phyloP scores from a whole-genome alignment of 768 basidiomycete species.

The Trametes coccinea region DNA sequence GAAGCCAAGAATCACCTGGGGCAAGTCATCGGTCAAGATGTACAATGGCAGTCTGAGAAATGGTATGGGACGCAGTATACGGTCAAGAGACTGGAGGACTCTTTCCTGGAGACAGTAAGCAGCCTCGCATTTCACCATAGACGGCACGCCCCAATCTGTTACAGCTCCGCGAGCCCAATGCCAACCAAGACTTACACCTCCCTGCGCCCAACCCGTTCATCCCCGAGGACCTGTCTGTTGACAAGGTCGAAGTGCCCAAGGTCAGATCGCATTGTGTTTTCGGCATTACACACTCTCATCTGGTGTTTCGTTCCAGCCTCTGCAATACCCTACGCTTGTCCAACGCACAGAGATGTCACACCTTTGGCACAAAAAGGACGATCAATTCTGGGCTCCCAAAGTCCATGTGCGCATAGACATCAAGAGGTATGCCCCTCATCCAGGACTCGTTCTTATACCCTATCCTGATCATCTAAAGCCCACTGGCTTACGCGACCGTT shows the following conservation, averaged over 20 bases:
- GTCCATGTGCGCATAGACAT: conserved; percentile 41
- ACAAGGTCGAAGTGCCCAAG: conserved; percentile 37
- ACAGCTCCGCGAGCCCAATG: conserved; percentile 24
- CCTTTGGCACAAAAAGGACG: conserved; percentile 61
- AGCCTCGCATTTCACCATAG: not conserved
- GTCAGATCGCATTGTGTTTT: conserved; percentile 7
- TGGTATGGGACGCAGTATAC: conserved; percentile 55
- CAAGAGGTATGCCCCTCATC: conserved; percentile 32
- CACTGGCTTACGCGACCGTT: conserved; percentile 34
- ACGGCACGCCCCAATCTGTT: conserved; percentile 2
- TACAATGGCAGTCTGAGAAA: conserved; percentile 40
- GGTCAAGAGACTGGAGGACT: conserved; percentile 33
- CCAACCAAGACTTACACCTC: conserved; percentile 37
- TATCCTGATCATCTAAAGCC: conserved; percentile 30
- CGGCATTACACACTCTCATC: no score
- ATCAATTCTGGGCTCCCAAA: conserved; percentile 57
- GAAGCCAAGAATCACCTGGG: conserved; percentile 38
- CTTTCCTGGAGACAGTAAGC: conserved; percentile 37
- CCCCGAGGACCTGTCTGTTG: conserved; percentile 46
- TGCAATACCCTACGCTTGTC: conserved; percentile 39
- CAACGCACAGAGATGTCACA: conserved; percentile 37
- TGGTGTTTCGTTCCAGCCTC: conserved; percentile 33
- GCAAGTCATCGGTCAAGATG: conserved; percentile 25
- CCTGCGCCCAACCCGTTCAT: conserved; percentile 55
- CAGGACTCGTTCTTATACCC: no score